phyloP scores from a whole-genome alignment of 2,329 filamentous ascomycete genomes.

The Penicillium olsonii region DNA sequence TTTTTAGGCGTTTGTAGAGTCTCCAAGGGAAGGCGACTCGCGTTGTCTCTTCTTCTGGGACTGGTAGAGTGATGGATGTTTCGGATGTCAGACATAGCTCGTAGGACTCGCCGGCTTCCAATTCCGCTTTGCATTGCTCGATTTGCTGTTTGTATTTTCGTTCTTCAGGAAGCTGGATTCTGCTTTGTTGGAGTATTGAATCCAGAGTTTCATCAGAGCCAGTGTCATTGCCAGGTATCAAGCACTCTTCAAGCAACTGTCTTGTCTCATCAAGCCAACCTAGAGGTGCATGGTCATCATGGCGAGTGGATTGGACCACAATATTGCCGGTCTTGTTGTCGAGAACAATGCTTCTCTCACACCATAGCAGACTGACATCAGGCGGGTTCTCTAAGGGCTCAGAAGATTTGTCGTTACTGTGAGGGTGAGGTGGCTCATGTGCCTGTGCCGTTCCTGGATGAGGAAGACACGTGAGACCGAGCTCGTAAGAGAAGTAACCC shows the following conservation, averaged over 20 bases:
- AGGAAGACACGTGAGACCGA: conserved; percentile 65
- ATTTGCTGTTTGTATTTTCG: conserved; percentile 67
- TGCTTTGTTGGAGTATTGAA: conserved; percentile 31
- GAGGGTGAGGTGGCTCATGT: conserved; percentile 8
- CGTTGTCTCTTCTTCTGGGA: conserved; percentile 20
- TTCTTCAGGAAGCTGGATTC: conserved; percentile 39
- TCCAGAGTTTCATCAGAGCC: conserved; percentile 29
- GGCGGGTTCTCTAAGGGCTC: conserved; percentile 50
- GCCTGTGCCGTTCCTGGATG: conserved; percentile 41
- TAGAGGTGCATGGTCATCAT: conserved; percentile 41
- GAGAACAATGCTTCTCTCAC: conserved; percentile 74
- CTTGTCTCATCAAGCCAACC: conserved; percentile 48
- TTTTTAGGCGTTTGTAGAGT: conserved; percentile 70
- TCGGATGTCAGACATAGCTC: conserved; percentile 81
- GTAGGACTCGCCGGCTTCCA: conserved; percentile 78
- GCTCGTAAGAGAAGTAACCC: conserved; percentile 83
- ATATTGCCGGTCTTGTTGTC: conserved; percentile 66
- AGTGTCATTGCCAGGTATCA: conserved; percentile 2
- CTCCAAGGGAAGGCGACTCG: conserved; percentile 59
- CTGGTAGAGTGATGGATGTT: conserved; percentile 59
- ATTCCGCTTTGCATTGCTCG: conserved; percentile 67
- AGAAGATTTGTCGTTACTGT: background rate
- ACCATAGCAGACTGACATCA: conserved; percentile 75
- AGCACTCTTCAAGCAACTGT: conserved; percentile 27
- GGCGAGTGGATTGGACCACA: conserved; percentile 67